A percentile compares a stretch with the other conserved stretches of the same genome.
These are phyloP conservation scores for Sporothrix pseudoabietina DNA, from an alignment of 2,329 filamentous ascomycete genomes.

Conservation along the genomic window DNA sequence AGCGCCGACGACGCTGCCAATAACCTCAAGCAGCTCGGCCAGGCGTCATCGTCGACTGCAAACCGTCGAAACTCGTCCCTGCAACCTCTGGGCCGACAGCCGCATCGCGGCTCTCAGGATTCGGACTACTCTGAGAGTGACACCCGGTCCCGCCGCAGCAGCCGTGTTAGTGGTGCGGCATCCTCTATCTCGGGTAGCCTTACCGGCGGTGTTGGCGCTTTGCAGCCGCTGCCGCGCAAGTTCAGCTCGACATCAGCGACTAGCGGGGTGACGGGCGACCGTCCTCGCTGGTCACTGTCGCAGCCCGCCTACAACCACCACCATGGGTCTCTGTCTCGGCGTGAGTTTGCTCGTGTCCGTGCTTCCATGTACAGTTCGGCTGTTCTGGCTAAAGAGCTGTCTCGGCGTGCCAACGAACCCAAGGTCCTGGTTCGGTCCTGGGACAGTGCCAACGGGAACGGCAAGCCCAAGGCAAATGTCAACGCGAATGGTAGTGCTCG, in stretches of 20 bases:
- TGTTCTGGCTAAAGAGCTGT: constrained; percentile 85
- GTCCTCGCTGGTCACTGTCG: constrained; percentile 37
- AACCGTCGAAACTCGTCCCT: not conserved
- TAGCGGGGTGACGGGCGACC: constrained; percentile 40
- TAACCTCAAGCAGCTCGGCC: not conserved
- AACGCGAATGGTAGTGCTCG: not conserved
- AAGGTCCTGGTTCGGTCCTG: constrained; percentile 42
- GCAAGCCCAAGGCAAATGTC: constrained; percentile 34
- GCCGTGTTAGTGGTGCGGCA: constrained; percentile 12
- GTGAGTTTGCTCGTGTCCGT: constrained; percentile 78
- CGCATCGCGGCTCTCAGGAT: constrained; percentile 31
- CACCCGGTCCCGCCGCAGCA: constrained; percentile 24
- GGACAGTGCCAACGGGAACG: constrained; percentile 34
- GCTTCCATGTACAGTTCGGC: constrained; percentile 79
- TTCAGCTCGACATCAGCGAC: constrained; percentile 10
- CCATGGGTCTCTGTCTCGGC: constrained; percentile 44
- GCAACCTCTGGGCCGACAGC: not conserved
- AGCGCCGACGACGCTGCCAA: constrained; percentile 38
- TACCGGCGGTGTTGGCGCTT: not conserved
- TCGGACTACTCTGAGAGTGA: constrained; percentile 32
- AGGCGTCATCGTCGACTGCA: not conserved
- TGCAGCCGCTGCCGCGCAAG: constrained; percentile 35
- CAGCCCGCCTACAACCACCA: constrained; percentile 25
- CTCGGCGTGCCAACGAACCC: constrained; percentile 60
- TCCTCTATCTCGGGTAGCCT: constrained; percentile 5